A percentile compares a stretch with the other conserved stretches of the same genome.
phyloP scores from a whole-genome alignment of 495 filamentous ascomycete species.

The Glutinoglossum americanum region DNA sequence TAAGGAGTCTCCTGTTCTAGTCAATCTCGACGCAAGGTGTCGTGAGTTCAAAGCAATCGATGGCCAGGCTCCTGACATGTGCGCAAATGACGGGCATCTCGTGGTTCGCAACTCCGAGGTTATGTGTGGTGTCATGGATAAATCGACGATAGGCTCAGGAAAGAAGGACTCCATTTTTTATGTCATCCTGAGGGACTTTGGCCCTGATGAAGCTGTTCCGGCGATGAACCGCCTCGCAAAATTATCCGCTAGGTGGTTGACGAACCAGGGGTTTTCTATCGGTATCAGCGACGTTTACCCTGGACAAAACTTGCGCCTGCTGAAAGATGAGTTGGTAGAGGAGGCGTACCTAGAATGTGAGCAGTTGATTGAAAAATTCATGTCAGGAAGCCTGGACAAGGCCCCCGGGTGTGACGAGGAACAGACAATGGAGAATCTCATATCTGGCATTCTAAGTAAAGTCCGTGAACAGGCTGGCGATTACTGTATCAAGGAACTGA shows the following conservation, averaged over 20 bases:
- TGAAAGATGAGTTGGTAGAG: slow-evolving; percentile 55
- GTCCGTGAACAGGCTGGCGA: slow-evolving; percentile 81
- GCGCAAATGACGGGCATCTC: slow-evolving; percentile 66
- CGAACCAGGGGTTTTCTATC: slow-evolving; percentile 85
- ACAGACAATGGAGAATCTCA: slow-evolving; percentile 71
- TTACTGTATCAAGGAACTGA: slow-evolving; percentile 73
- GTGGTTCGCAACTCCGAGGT: slow-evolving; percentile 91
- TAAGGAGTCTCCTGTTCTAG: slow-evolving; percentile 49
- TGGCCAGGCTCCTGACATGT: slow-evolving; percentile 45
- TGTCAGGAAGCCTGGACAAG: slow-evolving; percentile 55
- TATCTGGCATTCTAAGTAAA: slow-evolving; percentile 76
- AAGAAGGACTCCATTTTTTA: slow-evolving; percentile 98
- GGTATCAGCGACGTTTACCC: slow-evolving; percentile 89
- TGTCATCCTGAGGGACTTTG: slow-evolving; percentile 83
- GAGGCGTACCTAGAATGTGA: slow-evolving; percentile 67
- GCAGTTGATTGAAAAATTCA: slow-evolving; percentile 61
- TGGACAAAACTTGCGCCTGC: slow-evolving; percentile 35
- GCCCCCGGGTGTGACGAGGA: slow-evolving; percentile 76
- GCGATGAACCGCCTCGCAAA: slow-evolving; percentile 92
- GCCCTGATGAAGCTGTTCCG: slow-evolving; percentile 64
- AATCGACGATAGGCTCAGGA: slow-evolving; percentile 79
- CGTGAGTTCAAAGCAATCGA: slow-evolving; percentile 46
- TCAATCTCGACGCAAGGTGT: slow-evolving; percentile 87
- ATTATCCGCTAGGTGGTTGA: slow-evolving; percentile 70
- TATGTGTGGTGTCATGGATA: slow-evolving; percentile 98